A percentile compares a stretch with the other conserved stretches of the same genome.
These are phyloP conservation scores for Cyberlindnera maclurae DNA, from an alignment of 805 yeast genomes.

Conservation along the genomic window DNA sequence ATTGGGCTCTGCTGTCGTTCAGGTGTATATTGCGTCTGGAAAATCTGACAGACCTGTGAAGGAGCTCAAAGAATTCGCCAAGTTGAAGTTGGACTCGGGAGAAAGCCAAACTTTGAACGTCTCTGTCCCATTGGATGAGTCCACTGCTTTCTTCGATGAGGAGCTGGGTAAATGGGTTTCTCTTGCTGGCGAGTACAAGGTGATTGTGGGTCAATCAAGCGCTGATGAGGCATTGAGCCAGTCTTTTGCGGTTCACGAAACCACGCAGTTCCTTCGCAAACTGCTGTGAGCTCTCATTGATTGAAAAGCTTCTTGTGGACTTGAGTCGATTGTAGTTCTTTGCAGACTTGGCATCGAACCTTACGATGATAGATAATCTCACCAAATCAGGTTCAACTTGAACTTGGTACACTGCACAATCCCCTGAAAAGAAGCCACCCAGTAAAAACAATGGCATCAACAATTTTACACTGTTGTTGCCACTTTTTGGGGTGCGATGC, in stretches of 20 bases:
- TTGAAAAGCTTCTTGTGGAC: too few relatives aligned
- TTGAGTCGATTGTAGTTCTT: too few relatives aligned
- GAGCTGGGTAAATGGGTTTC: slow-evolving; percentile 41
- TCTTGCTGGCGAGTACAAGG: slow-evolving; percentile 43
- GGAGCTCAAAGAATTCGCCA: slow-evolving; percentile 51
- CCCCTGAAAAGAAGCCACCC: too few relatives aligned
- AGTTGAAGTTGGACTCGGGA: slow-evolving; percentile 39
- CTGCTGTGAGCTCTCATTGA: not conserved
- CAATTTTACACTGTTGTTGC: too few relatives aligned
- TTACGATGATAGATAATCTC: too few relatives aligned
- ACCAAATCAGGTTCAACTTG: too few relatives aligned
- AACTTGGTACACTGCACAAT: too few relatives aligned
- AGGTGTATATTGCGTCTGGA: slow-evolving; percentile 39
- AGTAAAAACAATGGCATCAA: too few relatives aligned
- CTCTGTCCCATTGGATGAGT: slow-evolving; percentile 35
- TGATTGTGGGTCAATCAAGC: slow-evolving; percentile 37
- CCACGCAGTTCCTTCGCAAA: not conserved
- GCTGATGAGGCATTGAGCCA: slow-evolving; percentile 17
- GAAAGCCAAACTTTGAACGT: slow-evolving; percentile 31
- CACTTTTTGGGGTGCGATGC: too few relatives aligned
- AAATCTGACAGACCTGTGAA: slow-evolving; percentile 43
- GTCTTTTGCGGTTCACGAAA: slow-evolving; percentile 7
- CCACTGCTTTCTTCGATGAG: slow-evolving; percentile 47
- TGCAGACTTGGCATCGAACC: too few relatives aligned
- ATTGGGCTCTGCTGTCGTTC: slow-evolving; percentile 49